phyloP scores from a whole-genome alignment of 2,329 filamentous ascomycete genomes.

The Fusarium verrucosum region DNA sequence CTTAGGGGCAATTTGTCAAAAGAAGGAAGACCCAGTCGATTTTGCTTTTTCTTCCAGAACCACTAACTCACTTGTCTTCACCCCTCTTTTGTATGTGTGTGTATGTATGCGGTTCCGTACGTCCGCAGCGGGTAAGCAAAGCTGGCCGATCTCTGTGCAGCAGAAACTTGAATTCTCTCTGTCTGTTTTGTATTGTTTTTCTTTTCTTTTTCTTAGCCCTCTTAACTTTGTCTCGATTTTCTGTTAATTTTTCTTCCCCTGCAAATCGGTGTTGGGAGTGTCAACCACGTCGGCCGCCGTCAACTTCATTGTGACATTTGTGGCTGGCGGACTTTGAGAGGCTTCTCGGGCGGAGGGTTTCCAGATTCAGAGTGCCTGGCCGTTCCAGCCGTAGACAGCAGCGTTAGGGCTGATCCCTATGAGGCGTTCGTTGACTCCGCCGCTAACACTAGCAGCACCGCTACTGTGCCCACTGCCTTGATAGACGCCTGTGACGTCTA shows the following conservation, averaged over 20 bases:
- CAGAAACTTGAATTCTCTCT: neutral
- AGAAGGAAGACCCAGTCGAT: conserved; percentile 8
- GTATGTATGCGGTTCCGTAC: neutral
- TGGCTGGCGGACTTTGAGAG: conserved; percentile 6
- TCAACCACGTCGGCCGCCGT: conserved; percentile 12
- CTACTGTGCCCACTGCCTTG: conserved; percentile 24
- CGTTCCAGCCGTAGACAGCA: conserved; percentile 33
- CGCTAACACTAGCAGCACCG: conserved; percentile 8
- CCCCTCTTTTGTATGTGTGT: conserved; percentile 14
- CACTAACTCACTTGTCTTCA: neutral
- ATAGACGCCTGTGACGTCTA: conserved; percentile 44
- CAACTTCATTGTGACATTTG: conserved; percentile 16
- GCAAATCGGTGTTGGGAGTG: neutral
- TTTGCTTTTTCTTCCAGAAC: conserved; percentile 20
- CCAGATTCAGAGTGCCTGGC: conserved; percentile 28
- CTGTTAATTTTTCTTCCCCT: neutral
- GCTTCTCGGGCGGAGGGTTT: conserved; percentile 7
- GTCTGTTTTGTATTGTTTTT: neutral
- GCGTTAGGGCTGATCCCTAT: conserved; percentile 26
- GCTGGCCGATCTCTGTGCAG: neutral
- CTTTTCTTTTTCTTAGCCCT: neutral
- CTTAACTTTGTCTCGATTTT: neutral
- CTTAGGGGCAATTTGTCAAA: neutral
- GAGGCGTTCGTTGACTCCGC: conserved; percentile 36
- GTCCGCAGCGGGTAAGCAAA: neutral